A percentile compares a stretch with the other conserved stretches of the same genome.
Conservation (phyloP, 306 rosid species). For the Quercus mongolica region DNA sequence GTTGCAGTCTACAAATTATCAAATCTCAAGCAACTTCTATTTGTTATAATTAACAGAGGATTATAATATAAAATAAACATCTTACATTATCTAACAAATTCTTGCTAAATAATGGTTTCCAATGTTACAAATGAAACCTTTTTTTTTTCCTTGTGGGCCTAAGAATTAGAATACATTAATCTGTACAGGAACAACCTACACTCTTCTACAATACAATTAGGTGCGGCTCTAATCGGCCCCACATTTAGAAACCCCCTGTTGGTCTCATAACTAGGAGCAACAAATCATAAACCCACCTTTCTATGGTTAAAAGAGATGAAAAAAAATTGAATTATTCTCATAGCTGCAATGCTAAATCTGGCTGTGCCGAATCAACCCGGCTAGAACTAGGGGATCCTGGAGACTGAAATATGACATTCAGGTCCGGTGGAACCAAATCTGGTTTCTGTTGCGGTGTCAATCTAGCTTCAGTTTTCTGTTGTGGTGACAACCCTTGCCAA, state of each 20-base stretch:
- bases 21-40: conserved; percentile 5
- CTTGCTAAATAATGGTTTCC: conserved; percentile 17
- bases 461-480: conserved; percentile 22
- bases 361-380: conserved; percentile 53
- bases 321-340: conserved; percentile 36
- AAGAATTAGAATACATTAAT: conserved; percentile 38
- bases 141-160: conserved; percentile 29
- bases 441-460: conserved; percentile 33
- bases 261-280: conserved; percentile 28
- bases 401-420: conserved; percentile 55
- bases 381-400: conserved; percentile 64
- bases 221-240: conserved; percentile 26
- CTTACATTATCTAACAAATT: conserved; percentile 7
- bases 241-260: conserved; percentile 9
- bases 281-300: conserved; percentile 40
- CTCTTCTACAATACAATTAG: conserved; percentile 38
- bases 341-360: conserved; percentile 66
- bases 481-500: conserved; percentile 33
- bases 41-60: background rate
- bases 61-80: background rate
- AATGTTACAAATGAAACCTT: conserved; percentile 29
- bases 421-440: conserved; percentile 56
- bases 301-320: conserved; percentile 36
- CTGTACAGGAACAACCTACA: conserved; percentile 43
- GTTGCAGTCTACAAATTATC: background rate